Base-by-base conservation (phyloP, 805 yeast genomes). In the Saccharomycopsis capsularis region DNA sequence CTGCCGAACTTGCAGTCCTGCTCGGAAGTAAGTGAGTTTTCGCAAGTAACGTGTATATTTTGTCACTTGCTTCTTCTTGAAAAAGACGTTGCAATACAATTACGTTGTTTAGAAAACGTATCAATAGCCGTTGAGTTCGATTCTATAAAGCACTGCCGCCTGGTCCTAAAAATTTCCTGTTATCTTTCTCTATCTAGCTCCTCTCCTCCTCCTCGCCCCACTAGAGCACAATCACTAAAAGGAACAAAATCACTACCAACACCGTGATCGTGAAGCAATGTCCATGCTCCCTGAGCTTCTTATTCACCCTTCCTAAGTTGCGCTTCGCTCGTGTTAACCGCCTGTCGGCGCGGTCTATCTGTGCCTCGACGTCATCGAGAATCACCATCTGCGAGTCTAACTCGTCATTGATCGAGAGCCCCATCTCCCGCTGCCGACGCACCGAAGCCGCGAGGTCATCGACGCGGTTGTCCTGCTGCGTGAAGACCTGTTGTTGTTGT, bases 211-310 rank as follows among this genome's bases (percentile, higher is more conserved):
- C n/a, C n/a, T n/a, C n/a, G n/a, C n/a, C n/a, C n/a, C n/a, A n/a
- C n/a, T 65, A 70, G 9, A 74, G 46, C 2, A 75, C 58, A 21
- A 71, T 63, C 48, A 77, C 55, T 25, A 78, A 57, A 3, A 76
- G 52, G 15, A 77, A 56, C 44, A 78, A 56, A 19, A 77, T 63
- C n/a, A 75, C 38, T 2, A 69, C 56, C 47, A 78, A 59, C 2
- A 69, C 62, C 1, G 73, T 54, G 7, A 78, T 78, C 0, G 73
- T 68, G 29, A 68, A 56, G 70, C 81, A 76, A 30, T 73, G 75
- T 0, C 76, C 75, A 54, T 74, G 73, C 48, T 73, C 74, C 41
- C 66, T 68, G 15, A 76, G 65, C 25, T 66, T 68, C 16, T 62
- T 62, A 32, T 67, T 66, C 46, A 74, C 74, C 25, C 59, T 60